Percentiles rank a stretch among this genome's conserved stretches.
Evolutionary conservation across 441 rosid species (phyloP).

Genomic region (Aquilaria agallochum): DNA sequence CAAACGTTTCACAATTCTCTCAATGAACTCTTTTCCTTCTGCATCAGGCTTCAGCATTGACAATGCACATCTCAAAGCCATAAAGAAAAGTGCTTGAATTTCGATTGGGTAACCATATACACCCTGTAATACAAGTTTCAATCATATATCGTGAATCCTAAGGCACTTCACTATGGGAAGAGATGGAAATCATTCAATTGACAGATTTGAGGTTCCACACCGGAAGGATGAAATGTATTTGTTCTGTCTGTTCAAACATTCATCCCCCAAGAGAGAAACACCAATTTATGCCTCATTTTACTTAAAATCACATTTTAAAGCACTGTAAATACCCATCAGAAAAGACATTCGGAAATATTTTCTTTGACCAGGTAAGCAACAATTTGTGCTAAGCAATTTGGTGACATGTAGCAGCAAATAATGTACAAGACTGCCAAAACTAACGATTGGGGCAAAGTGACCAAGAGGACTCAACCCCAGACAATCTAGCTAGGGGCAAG

Average conservation of each 20-base stretch:
- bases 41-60: slow-evolving; percentile 73
- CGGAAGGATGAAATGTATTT: neutral
- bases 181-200: neutral
- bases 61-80: slow-evolving; percentile 78
- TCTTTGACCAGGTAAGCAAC: no score
- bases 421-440: no score
- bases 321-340: no score
- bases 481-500: no score
- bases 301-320: no score
- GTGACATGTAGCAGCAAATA: no score
- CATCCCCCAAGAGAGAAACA: neutral
- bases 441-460: no score
- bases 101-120: slow-evolving; percentile 93
- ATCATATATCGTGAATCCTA: neutral
- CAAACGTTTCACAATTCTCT: slow-evolving; percentile 77
- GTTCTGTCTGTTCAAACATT: neutral
- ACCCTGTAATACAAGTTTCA: slow-evolving; percentile 45
- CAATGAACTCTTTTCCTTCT: slow-evolving; percentile 78
- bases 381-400: no score
- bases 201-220: neutral
- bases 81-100: slow-evolving; percentile 90
- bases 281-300: no score
- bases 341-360: no score
- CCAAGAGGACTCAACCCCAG: no score
- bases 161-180: no score